Conservation (phyloP, 805 yeast genomes). For the Candida patagonica region DNA sequence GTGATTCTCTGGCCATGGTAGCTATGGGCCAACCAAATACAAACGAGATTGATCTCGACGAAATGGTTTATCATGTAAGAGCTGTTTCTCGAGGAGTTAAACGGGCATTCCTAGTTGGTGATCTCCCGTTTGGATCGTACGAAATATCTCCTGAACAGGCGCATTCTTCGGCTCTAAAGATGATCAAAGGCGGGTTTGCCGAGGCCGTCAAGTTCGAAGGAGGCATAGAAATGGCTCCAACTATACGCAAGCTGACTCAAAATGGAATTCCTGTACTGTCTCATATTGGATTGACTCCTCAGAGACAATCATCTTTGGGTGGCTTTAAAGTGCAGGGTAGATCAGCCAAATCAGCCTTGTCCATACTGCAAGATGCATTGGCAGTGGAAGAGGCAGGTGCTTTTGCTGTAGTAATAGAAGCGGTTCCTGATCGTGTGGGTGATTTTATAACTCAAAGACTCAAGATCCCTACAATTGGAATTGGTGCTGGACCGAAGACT, state of each 20-base stretch:
- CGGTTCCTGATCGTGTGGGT: conserved; percentile 72
- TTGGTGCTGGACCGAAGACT: conserved; percentile 82
- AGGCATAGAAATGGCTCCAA: conserved; percentile 46
- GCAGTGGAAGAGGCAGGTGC: conserved; percentile 70
- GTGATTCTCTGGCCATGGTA: conserved; percentile 92
- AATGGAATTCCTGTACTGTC: conserved; percentile 87
- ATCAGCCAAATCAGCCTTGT: conserved; percentile 41
- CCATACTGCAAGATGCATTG: conserved; percentile 56
- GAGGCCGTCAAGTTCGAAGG: conserved; percentile 86
- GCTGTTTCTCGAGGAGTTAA: conserved; percentile 69
- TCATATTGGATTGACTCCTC: conserved; percentile 91
- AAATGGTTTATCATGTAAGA: conserved; percentile 64
- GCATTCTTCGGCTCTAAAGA: conserved; percentile 41
- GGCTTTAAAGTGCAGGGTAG: conserved; percentile 86
- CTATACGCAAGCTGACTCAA: conserved; percentile 46
- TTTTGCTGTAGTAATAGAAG: conserved; percentile 68
- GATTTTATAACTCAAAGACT: conserved; percentile 50
- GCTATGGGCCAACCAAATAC: conserved; percentile 66
- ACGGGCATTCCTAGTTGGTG: conserved; percentile 64
- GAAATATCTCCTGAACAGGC: conserved; percentile 61
- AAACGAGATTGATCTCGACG: conserved; percentile 61
- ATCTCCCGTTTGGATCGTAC: conserved; percentile 81
- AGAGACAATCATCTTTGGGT: conserved; percentile 64
- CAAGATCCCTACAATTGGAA: conserved; percentile 79
- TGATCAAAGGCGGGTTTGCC: conserved; percentile 45